Evolutionary conservation across 345 rosid species (phyloP).

Genomic region (Hirschfeldia incana): DNA sequence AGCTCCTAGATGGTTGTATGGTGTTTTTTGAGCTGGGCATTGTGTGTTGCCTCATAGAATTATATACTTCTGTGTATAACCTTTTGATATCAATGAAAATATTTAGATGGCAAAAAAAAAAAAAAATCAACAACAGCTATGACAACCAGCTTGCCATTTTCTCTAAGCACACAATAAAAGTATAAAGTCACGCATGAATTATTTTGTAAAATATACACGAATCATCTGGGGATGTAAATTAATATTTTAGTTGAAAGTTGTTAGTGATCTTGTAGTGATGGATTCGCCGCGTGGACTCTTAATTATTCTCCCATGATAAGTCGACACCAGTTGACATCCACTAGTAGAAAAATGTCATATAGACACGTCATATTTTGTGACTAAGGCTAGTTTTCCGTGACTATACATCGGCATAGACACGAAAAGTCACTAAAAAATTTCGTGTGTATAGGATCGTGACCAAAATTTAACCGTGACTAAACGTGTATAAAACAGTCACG

Average conservation of each 20-base stretch:
- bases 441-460: not conserved
- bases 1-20: too few species aligned
- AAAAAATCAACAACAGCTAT: slow-evolving; percentile 46
- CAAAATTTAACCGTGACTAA: not conserved
- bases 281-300: slow-evolving; percentile 37
- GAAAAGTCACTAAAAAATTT: not conserved
- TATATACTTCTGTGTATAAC: too few species aligned
- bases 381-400: not conserved
- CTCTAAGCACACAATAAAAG: slow-evolving; percentile 23
- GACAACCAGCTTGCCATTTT: slow-evolving; percentile 39
- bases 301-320: slow-evolving; percentile 27
- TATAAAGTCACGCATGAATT: slow-evolving; percentile 29
- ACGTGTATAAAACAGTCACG: not conserved
- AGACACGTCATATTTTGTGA: not conserved
- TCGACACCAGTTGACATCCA: slow-evolving; percentile 26
- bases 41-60: too few species aligned
- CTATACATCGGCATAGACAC: not conserved
- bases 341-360: not conserved
- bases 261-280: slow-evolving; percentile 38
- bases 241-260: slow-evolving; percentile 23
- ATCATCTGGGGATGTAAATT: not conserved
- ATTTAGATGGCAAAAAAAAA: too few species aligned
- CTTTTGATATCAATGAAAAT: too few species aligned
- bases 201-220: not conserved
- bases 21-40: too few species aligned